Percentiles rank a stretch among this genome's conserved stretches.
These are phyloP conservation scores for Xylaria sp. DNA, from an alignment of 2,329 filamentous ascomycete species.

Conservation along the genomic window DNA sequence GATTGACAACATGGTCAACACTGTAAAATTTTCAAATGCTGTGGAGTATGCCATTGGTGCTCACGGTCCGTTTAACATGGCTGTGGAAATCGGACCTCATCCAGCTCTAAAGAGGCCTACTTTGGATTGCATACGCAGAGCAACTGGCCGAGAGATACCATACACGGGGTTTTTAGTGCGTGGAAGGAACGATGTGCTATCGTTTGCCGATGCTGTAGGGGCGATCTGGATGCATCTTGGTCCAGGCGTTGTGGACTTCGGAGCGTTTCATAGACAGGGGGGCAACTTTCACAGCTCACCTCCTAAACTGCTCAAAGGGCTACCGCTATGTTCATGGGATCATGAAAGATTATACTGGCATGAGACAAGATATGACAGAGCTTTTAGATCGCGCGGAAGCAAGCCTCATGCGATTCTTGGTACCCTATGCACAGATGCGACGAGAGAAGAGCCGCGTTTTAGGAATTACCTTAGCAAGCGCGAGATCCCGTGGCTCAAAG, in stretches of 20 bases:
- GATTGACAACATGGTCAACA: constrained; percentile 51
- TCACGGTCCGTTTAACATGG: constrained; percentile 41
- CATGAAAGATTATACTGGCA: neutral
- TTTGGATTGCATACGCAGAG: neutral
- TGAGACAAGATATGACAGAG: neutral
- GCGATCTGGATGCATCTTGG: neutral
- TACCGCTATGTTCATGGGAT: neutral
- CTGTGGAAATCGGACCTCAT: constrained; percentile 53
- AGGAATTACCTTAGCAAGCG: neutral
- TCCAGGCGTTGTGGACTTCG: neutral
- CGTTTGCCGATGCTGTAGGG: neutral
- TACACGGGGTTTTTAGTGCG: neutral
- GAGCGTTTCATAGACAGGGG: neutral
- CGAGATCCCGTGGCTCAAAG: neutral
- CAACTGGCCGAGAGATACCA: neutral
- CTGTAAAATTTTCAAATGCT: constrained; percentile 52
- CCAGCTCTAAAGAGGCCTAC: constrained; percentile 49
- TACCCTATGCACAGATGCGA: neutral
- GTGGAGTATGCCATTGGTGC: constrained; percentile 37
- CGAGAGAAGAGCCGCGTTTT: neutral
- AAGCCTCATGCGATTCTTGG: neutral
- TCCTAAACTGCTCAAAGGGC: neutral
- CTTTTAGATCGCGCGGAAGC: neutral
- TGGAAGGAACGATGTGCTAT: neutral
- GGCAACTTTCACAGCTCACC: too few relatives aligned